These are phyloP conservation scores for Cryptococcus sp. DNA, from an alignment of 1,284 basidiomycete genomes.

Conservation along the genomic window DNA sequence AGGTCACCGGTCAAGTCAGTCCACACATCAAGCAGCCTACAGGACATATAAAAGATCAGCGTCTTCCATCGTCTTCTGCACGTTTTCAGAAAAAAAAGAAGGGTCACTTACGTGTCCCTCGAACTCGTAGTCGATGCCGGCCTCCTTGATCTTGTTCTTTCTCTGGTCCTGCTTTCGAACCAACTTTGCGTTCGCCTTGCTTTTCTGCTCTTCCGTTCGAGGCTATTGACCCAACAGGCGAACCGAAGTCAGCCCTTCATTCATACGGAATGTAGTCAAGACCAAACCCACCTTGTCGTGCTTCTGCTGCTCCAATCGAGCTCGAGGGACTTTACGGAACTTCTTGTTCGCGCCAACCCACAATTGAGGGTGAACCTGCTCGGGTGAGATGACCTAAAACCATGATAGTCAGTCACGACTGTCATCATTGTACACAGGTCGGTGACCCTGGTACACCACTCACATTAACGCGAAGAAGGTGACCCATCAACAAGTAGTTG, in stretches of 20 bases:
- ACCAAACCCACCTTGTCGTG: constrained; percentile 71
- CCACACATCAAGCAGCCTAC: background rate
- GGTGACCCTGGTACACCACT: constrained; percentile 10
- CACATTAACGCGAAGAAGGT: constrained; percentile 81
- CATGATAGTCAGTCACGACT: background rate
- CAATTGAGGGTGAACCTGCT: constrained; percentile 85
- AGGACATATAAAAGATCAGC: background rate
- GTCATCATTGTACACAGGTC: background rate
- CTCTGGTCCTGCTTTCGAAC: constrained; percentile 75
- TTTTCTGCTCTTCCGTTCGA: constrained; percentile 72
- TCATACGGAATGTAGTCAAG: constrained; percentile 5
- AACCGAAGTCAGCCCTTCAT: background rate
- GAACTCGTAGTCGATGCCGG: constrained; percentile 89
- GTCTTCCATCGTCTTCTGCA: background rate
- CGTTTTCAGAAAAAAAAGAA: background rate
- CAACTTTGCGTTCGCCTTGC: constrained; percentile 67
- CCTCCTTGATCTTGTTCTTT: constrained; percentile 73
- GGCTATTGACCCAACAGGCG: constrained; percentile 56
- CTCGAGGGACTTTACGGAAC: constrained; percentile 75
- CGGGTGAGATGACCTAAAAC: constrained; percentile 67
- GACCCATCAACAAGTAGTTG: constrained; percentile 94
- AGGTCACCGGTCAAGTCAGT: background rate
- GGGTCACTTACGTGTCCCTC: constrained; percentile 55
- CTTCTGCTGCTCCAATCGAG: constrained; percentile 68
- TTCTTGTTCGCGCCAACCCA: constrained; percentile 98